A percentile compares a stretch with the other conserved stretches of the same genome.
Conservation (phyloP, 257 asterid genomes). For the Przewalskia tangutica region DNA sequence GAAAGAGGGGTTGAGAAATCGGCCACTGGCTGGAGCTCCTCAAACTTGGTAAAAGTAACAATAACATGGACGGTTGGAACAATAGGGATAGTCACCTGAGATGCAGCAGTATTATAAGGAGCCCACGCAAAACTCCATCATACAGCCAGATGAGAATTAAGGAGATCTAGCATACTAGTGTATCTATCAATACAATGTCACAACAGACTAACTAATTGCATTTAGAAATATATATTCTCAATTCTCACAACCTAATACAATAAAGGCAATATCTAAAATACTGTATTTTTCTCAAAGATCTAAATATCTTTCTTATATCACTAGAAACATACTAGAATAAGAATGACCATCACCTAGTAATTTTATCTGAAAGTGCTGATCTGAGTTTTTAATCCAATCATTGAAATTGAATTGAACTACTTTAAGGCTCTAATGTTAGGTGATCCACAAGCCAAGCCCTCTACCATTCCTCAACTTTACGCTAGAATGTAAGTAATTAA, state of each 20-base stretch:
- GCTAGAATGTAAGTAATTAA: neutral
- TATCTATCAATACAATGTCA: neutral
- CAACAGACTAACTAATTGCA: neutral
- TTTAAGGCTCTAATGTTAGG: neutral
- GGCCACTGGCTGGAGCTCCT: slow-evolving; percentile 75
- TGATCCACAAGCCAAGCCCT: neutral
- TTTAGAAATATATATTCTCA: neutral
- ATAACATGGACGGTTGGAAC: slow-evolving; percentile 84
- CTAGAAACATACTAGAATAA: neutral
- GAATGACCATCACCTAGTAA: neutral
- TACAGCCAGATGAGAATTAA: neutral
- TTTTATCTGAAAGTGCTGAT: neutral
- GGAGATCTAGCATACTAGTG: neutral
- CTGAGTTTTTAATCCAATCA: neutral
- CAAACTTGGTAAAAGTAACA: slow-evolving; percentile 87
- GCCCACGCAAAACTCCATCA: neutral
- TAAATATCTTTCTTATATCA: neutral
- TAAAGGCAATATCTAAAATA: neutral
- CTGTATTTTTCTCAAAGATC: neutral
- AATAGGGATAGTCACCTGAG: slow-evolving; percentile 88
- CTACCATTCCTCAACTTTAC: neutral
- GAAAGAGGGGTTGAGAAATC: slow-evolving; percentile 91
- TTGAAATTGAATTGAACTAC: neutral
- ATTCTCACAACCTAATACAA: neutral
- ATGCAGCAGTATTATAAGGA: neutral